These are phyloP conservation scores for Aureobasidium uvarum DNA, from an alignment of 2,329 filamentous ascomycete species.

Conservation along the genomic window DNA sequence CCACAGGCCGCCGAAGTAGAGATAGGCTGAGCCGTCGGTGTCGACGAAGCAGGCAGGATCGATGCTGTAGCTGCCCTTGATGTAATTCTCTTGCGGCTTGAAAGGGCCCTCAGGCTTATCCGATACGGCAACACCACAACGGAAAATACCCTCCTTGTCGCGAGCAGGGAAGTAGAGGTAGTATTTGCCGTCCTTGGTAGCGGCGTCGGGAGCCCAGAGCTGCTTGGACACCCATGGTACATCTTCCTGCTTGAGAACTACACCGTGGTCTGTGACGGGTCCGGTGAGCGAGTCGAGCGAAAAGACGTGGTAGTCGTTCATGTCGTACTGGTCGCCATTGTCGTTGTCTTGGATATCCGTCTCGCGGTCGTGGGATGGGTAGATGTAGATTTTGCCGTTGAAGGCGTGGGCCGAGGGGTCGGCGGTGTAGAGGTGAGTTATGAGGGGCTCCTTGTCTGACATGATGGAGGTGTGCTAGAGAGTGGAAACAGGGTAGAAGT, in stretches of 20 bases:
- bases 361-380: slow-evolving; percentile 76
- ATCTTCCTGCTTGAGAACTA: slow-evolving; percentile 63
- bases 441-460: slow-evolving; percentile 44
- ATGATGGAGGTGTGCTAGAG: slow-evolving; percentile 3
- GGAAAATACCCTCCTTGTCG: slow-evolving; percentile 67
- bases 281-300: slow-evolving; percentile 57
- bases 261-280: slow-evolving; percentile 68
- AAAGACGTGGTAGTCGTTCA: slow-evolving; percentile 81
- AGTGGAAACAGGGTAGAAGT: background rate
- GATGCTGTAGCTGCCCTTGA: slow-evolving; percentile 70
- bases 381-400: slow-evolving; percentile 71
- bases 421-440: slow-evolving; percentile 74
- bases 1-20: slow-evolving; percentile 80
- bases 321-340: slow-evolving; percentile 83
- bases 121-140: slow-evolving; percentile 68
- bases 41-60: slow-evolving; percentile 76
- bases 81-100: slow-evolving; percentile 60
- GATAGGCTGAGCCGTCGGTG: slow-evolving; percentile 60
- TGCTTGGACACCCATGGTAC: slow-evolving; percentile 77
- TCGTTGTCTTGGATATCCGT: slow-evolving; percentile 74
- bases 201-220: slow-evolving; percentile 77
- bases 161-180: slow-evolving; percentile 76
- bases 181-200: slow-evolving; percentile 66
- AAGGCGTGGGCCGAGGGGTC: slow-evolving; percentile 81
- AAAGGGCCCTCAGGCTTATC: slow-evolving; percentile 69